Evolutionary conservation across 768 basidiomycete species (phyloP).

Genomic region (Pseudohyphozyma bogoriensis): DNA sequence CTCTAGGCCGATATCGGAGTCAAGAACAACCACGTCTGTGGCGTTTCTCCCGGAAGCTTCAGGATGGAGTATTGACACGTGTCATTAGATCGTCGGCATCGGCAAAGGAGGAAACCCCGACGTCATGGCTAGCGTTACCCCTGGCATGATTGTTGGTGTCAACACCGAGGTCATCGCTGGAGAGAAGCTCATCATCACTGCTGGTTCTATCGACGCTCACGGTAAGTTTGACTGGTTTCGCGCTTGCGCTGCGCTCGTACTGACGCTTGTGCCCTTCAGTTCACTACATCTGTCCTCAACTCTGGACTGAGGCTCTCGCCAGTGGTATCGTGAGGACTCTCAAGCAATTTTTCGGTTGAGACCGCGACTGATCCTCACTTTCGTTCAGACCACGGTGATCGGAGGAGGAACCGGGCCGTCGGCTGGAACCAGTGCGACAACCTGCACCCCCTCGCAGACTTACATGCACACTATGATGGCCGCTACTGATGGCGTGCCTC

Average conservation of each 20-base stretch:
- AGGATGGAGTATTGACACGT: too few species aligned
- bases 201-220: conserved; percentile 85
- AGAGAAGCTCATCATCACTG: conserved; percentile 85
- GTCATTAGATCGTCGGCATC: conserved; percentile 72
- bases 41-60: too few species aligned
- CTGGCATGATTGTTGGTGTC: conserved; percentile 67
- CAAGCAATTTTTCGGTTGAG: too few species aligned
- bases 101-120: conserved; percentile 99
- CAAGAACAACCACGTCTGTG: conserved; percentile 45
- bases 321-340: conserved; percentile 18
- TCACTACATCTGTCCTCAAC: conserved; percentile 92
- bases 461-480: conserved; percentile 84
- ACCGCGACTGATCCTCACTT: conserved; percentile 20
- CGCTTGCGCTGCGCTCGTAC: background rate
- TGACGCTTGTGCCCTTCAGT: background rate
- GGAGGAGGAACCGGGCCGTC: conserved; percentile 94
- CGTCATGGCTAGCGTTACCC: conserved; percentile 69
- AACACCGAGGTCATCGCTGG: conserved; percentile 93
- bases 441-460: conserved; percentile 82
- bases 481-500: conserved; percentile 74
- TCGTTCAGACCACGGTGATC: conserved; percentile 82
- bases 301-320: conserved; percentile 54
- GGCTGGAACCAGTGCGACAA: conserved; percentile 82
- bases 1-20: conserved; percentile 96
- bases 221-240: conserved; percentile 36